These are phyloP conservation scores for Populus hybrid DNA, from an alignment of 441 rosid species.

Conservation along the genomic window DNA sequence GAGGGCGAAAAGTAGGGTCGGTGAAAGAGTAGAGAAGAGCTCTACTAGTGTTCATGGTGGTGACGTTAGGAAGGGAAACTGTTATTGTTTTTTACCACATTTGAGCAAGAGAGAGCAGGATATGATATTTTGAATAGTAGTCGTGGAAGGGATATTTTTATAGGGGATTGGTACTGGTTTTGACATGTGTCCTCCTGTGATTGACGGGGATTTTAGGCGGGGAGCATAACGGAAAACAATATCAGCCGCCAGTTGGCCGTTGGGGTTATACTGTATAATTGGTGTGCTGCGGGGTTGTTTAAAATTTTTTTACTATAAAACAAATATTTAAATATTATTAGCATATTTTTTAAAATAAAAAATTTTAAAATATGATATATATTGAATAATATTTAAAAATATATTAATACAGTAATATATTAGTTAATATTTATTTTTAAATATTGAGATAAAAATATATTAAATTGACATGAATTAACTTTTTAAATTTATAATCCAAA, in stretches of 20 bases:
- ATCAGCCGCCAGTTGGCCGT: neutral
- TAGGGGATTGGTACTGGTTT: slow-evolving; percentile 36
- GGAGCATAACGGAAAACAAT: slow-evolving; percentile 38
- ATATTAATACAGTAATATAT: no score
- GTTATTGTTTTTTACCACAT: slow-evolving; percentile 17
- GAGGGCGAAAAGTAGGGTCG: slow-evolving; percentile 32
- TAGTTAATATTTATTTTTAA: no score
- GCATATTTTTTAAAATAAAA: no score
- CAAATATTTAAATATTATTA: no score
- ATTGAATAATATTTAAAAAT: no score
- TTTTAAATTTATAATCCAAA: no score
- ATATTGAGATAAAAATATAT: no score
- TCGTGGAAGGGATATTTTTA: slow-evolving; percentile 36
- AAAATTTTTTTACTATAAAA: neutral
- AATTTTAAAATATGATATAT: no score
- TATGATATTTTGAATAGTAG: neutral
- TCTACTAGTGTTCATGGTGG: slow-evolving; percentile 64
- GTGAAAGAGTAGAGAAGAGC: slow-evolving; percentile 51
- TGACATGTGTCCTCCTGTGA: slow-evolving; percentile 44
- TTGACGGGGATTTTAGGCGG: slow-evolving; percentile 21
- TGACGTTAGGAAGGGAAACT: neutral
- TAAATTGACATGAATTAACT: rapidly evolving
- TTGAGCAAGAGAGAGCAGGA: neutral
- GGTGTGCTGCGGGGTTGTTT: neutral
- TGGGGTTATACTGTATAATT: neutral